phyloP scores from a whole-genome alignment of 2,329 filamentous ascomycete species.

The Phialocephala sp. region DNA sequence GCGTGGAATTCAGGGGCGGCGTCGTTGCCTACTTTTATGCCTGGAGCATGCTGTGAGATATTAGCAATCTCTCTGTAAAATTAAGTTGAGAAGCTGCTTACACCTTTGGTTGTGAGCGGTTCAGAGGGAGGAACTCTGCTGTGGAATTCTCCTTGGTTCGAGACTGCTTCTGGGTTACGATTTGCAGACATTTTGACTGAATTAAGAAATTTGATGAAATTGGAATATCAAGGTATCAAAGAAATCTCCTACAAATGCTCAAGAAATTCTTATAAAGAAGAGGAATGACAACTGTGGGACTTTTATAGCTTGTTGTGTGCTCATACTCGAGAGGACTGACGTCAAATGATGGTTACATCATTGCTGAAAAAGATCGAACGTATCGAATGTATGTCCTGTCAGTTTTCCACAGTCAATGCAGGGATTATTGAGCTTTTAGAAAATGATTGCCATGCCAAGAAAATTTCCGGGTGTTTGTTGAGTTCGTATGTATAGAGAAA shows the following conservation, averaged over 20 bases:
- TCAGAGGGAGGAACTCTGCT: slow-evolving; percentile 55
- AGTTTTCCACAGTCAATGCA: neutral
- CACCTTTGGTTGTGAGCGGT: slow-evolving; percentile 59
- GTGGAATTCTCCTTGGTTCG: slow-evolving; percentile 61
- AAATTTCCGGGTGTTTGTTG: neutral
- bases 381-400: neutral
- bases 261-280: neutral
- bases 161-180: slow-evolving; percentile 53
- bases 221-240: neutral
- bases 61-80: slow-evolving; percentile 42
- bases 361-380: neutral
- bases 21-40: slow-evolving; percentile 65
- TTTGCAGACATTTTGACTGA: slow-evolving; percentile 24
- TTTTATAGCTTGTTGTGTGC: neutral
- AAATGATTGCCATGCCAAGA: slow-evolving; percentile 8
- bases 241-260: neutral
- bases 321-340: slow-evolving; percentile 3
- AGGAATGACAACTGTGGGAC: neutral
- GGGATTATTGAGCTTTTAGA: neutral
- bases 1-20: slow-evolving; percentile 66
- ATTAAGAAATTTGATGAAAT: too few relatives aligned
- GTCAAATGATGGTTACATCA: slow-evolving; percentile 8
- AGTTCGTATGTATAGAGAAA: neutral
- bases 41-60: slow-evolving; percentile 64
- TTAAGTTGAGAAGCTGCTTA: slow-evolving; percentile 52